phyloP scores from a whole-genome alignment of 805 yeast species.

The Ogataea siamensis region DNA sequence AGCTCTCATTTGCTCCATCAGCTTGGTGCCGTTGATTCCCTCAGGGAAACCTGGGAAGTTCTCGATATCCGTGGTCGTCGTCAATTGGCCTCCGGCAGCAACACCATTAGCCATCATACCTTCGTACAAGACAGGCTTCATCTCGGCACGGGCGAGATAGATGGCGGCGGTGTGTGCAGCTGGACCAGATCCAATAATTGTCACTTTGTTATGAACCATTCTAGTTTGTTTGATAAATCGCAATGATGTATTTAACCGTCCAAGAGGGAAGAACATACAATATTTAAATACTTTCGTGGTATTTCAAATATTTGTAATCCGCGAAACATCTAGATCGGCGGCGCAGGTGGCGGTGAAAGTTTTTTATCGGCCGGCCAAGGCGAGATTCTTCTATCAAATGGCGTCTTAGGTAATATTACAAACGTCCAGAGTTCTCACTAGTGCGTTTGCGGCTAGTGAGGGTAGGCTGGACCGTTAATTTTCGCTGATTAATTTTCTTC shows the following conservation, averaged over 20 bases:
- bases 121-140: conserved; percentile 89
- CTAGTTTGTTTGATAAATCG: conserved; percentile 27
- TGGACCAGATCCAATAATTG: conserved; percentile 95
- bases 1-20: conserved; percentile 92
- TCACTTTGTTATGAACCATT: conserved; percentile 83
- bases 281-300: conserved; percentile 5
- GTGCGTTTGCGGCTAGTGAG: background rate
- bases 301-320: conserved; percentile 13
- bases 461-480: conserved; percentile 1
- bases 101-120: conserved; percentile 97
- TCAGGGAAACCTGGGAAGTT: conserved; percentile 99
- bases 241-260: background rate
- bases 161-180: conserved; percentile 99
- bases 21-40: conserved; percentile 80
- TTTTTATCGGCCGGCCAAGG: conserved; percentile 4
- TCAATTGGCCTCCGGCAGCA: conserved; percentile 98
- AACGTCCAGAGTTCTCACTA: background rate
- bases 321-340: conserved; percentile 14
- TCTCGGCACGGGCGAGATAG: conserved; percentile 94
- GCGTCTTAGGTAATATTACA: conserved; percentile 5
- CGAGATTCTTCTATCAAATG: conserved; percentile 1
- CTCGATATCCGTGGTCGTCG: conserved; percentile 98
- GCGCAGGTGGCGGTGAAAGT: conserved; percentile 8
- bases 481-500: conserved; percentile 2
- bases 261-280: conserved; percentile 7